These are phyloP conservation scores for Syzygium grande DNA, from an alignment of 345 rosid species.

Conservation along the genomic window DNA sequence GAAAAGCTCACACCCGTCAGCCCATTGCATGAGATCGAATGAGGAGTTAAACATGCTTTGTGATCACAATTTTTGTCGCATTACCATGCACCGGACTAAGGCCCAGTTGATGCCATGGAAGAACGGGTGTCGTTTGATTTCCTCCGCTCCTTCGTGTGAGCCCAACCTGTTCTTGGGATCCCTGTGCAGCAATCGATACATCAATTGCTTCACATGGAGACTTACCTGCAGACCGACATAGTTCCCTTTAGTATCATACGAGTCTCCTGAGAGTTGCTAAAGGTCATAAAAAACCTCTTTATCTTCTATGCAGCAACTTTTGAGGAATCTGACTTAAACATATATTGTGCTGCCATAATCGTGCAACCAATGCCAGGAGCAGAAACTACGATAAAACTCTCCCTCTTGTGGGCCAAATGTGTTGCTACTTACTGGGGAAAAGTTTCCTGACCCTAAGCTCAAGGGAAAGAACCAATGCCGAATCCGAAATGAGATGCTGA, in stretches of 20 bases:
- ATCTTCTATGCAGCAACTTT: neutral
- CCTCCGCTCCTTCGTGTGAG: conserved; percentile 75
- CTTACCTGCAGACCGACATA: conserved; percentile 40
- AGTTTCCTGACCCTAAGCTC: neutral
- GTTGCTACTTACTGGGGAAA: neutral
- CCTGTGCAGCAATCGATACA: conserved; percentile 64
- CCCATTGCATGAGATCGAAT: neutral
- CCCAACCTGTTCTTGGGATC: conserved; percentile 85
- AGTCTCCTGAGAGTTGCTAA: neutral
- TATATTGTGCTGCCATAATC: neutral
- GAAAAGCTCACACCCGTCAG: neutral
- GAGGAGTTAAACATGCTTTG: neutral
- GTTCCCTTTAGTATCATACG: neutral
- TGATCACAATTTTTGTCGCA: neutral
- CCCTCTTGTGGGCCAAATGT: neutral
- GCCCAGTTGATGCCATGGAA: conserved; percentile 86
- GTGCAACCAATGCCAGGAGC: neutral
- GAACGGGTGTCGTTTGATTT: conserved; percentile 74
- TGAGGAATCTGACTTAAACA: neutral
- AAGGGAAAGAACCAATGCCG: neutral
- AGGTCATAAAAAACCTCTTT: neutral
- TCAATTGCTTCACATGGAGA: conserved; percentile 70
- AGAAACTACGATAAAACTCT: neutral
- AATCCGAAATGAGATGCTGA: neutral
- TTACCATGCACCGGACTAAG: conserved; percentile 83